phyloP scores from a whole-genome alignment of 2,329 filamentous ascomycete species.

The Aspergillus uvarum region DNA sequence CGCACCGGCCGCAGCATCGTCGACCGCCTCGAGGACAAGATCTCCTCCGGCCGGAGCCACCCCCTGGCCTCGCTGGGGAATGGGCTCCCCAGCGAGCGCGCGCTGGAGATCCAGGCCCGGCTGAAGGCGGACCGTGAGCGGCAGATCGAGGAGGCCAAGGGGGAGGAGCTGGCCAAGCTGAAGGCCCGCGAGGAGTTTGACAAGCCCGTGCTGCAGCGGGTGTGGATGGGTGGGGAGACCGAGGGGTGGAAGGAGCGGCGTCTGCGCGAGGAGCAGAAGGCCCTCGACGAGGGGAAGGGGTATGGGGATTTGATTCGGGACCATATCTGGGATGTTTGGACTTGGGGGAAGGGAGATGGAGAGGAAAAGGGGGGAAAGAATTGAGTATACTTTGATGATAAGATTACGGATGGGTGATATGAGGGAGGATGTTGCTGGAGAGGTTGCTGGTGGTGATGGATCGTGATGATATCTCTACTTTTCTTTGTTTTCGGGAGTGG shows the following conservation, averaged over 20 bases:
- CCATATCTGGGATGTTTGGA: conserved; percentile 50
- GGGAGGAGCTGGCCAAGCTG: conserved; percentile 36
- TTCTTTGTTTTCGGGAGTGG: not conserved
- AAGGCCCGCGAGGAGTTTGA: conserved; percentile 31
- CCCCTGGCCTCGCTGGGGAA: not conserved
- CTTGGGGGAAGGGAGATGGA: conserved; percentile 33
- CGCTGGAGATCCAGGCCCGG: conserved; percentile 34
- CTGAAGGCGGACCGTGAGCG: conserved; percentile 30
- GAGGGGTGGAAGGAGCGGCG: conserved; percentile 47
- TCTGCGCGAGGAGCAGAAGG: conserved; percentile 44
- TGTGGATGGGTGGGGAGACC: conserved; percentile 45
- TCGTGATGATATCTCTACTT: not conserved
- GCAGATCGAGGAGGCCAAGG: conserved; percentile 23
- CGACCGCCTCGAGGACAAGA: conserved; percentile 23
- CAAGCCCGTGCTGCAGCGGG: conserved; percentile 29
- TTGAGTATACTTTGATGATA: no score
- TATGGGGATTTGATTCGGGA: conserved; percentile 49
- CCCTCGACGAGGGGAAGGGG: conserved; percentile 43
- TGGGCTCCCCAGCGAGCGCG: conserved; percentile 35
- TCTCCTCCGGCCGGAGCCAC: not conserved
- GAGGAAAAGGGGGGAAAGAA: not conserved
- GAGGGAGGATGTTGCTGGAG: not conserved
- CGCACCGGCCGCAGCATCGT: conserved; percentile 35
- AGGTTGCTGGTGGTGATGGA: not conserved
- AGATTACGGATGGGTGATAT: not conserved